These are phyloP conservation scores for Daphne laureola DNA, from an alignment of 441 rosid species.

Conservation along the genomic window DNA sequence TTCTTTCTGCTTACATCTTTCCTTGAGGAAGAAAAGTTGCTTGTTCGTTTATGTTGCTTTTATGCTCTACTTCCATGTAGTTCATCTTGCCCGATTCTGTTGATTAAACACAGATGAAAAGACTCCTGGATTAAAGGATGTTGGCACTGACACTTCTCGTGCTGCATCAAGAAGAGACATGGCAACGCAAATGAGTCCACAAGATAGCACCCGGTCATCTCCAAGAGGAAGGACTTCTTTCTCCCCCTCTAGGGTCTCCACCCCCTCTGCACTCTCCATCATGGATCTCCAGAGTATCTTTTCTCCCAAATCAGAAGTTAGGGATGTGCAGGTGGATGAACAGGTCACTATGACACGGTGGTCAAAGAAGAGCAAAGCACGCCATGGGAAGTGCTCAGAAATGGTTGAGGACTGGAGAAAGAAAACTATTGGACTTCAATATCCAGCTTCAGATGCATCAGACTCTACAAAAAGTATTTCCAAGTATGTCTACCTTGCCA, in stretches of 20 bases:
- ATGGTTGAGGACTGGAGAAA: constrained; percentile 65
- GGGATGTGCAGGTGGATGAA: constrained; percentile 90
- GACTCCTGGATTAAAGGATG: constrained; percentile 42
- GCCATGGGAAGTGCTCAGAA: constrained; percentile 51
- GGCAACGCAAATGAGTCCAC: constrained; percentile 96
- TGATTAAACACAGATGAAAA: constrained; percentile 40
- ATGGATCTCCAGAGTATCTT: constrained; percentile 40
- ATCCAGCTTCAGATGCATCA: constrained; percentile 55
- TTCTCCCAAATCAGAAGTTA: constrained; percentile 50
- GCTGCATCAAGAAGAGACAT: constrained; percentile 83
- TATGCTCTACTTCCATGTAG: constrained; percentile 3
- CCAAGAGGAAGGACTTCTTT: constrained; percentile 48
- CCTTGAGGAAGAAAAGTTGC: neutral
- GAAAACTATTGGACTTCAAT: constrained; percentile 37
- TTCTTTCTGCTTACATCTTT: neutral
- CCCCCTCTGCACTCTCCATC: constrained; percentile 46
- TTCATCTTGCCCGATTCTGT: constrained; percentile 12
- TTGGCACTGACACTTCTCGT: constrained; percentile 45
- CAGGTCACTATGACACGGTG: constrained; percentile 76
- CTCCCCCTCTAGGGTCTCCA: constrained; percentile 24
- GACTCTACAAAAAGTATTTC: constrained; percentile 51
- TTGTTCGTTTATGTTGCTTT: constrained; percentile 1
- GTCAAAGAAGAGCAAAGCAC: constrained; percentile 65
- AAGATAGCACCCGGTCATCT: constrained; percentile 55
- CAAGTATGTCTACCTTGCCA: constrained; percentile 29